Conservation (phyloP, 2,329 filamentous ascomycete species). For the Stemphylium vesicarium region DNA sequence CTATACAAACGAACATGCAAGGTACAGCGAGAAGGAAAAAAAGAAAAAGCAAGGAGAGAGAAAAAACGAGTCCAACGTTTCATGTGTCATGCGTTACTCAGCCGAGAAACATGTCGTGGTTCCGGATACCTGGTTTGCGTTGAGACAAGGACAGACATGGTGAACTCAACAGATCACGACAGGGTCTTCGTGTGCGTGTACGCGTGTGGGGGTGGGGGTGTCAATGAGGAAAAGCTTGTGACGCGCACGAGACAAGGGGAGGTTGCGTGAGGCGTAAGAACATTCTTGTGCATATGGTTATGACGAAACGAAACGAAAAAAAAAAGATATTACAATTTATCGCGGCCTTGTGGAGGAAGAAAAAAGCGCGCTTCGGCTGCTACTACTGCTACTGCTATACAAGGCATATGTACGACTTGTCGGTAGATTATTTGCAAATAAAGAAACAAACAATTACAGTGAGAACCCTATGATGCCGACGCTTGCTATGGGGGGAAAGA, state of each 20-base stretch:
- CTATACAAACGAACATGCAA: neutral
- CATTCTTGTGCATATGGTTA: neutral
- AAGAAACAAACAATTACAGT: slow-evolving; percentile 7
- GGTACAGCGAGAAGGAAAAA: neutral
- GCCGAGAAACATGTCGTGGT: neutral
- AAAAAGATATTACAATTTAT: slow-evolving; percentile 26
- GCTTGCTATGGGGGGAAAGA: slow-evolving; percentile 32
- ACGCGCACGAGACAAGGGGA: slow-evolving; percentile 1
- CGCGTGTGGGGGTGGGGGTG: neutral
- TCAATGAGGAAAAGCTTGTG: neutral
- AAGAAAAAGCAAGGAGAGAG: neutral
- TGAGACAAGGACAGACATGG: no score
- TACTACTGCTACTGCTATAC: slow-evolving; percentile 15
- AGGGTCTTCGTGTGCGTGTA: neutral
- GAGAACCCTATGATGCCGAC: slow-evolving; percentile 16
- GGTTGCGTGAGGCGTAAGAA: no score
- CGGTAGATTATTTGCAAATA: slow-evolving; percentile 10
- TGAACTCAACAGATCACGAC: slow-evolving; percentile 13
- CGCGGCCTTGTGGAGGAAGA: neutral
- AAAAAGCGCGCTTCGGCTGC: no score
- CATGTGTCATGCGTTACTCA: neutral
- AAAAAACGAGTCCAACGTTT: neutral
- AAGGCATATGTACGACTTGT: slow-evolving; percentile 22
- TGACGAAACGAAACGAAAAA: neutral
- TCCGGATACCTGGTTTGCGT: neutral